phyloP scores from a whole-genome alignment of 1,284 basidiomycete genomes.

The Microbotryum violaceum region DNA sequence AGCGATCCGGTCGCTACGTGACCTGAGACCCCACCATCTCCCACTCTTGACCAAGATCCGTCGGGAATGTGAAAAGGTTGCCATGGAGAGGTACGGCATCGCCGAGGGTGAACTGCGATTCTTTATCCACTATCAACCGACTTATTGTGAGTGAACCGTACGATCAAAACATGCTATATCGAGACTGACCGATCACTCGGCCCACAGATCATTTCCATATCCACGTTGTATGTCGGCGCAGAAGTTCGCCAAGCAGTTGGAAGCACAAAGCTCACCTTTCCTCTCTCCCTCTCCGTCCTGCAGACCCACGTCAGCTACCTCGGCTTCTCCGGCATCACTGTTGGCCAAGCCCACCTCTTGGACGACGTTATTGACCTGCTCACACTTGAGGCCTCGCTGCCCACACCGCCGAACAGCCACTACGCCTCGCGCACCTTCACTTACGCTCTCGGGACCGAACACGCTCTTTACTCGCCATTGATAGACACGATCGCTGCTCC shows the following conservation, averaged over 20 bases:
- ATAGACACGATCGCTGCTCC: neutral
- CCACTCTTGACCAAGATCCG: slow-evolving; percentile 62
- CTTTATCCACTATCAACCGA: slow-evolving; percentile 92
- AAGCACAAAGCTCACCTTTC: too few species aligned
- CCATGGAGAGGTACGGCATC: slow-evolving; percentile 57
- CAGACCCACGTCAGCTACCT: slow-evolving; percentile 54
- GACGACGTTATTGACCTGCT: slow-evolving; percentile 68
- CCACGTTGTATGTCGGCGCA: slow-evolving; percentile 58
- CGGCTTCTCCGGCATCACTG: slow-evolving; percentile 58
- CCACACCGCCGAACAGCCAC: slow-evolving; percentile 41
- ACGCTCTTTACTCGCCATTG: slow-evolving; percentile 38
- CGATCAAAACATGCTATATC: neutral
- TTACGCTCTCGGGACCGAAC: slow-evolving; percentile 73
- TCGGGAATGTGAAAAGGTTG: slow-evolving; percentile 50
- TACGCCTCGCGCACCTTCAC: slow-evolving; percentile 67
- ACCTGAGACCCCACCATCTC: slow-evolving; percentile 59
- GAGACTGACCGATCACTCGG: neutral
- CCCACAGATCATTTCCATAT: slow-evolving; percentile 83
- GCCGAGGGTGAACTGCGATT: slow-evolving; percentile 57
- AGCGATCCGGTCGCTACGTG: slow-evolving; percentile 39
- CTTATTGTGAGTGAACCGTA: slow-evolving; percentile 64
- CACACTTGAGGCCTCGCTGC: slow-evolving; percentile 54
- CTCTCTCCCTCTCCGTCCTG: neutral
- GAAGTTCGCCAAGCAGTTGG: too few species aligned
- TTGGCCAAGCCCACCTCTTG: slow-evolving; percentile 86